These are phyloP conservation scores for Phytophthora fragariae DNA, from an alignment of 352 stramenopile species.

Conservation along the genomic window DNA sequence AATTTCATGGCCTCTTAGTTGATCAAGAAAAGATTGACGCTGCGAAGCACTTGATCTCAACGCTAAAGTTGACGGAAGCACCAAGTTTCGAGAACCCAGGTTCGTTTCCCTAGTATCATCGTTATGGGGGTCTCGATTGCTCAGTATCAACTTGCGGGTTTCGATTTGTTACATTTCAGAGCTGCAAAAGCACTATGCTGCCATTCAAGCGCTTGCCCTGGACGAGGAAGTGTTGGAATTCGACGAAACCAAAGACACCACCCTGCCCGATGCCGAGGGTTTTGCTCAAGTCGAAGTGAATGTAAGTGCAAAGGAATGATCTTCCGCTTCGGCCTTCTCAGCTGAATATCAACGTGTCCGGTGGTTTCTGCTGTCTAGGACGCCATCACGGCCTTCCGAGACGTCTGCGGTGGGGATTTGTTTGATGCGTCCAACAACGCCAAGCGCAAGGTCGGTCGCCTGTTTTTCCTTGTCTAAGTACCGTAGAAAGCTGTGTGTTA, in stretches of 20 bases:
- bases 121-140: not conserved
- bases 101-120: constrained; percentile 17
- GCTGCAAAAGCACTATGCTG: constrained; percentile 88
- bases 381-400: constrained; percentile 54
- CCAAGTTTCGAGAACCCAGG: constrained; percentile 87
- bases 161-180: constrained; percentile 43
- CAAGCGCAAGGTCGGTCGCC: constrained; percentile 58
- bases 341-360: not conserved
- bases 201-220: constrained; percentile 78
- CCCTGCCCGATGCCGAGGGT: constrained; percentile 73
- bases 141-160: not conserved
- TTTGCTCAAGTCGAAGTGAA: constrained; percentile 76
- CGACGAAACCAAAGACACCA: constrained; percentile 80
- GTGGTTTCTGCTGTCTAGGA: constrained; percentile 30
- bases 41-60: constrained; percentile 73
- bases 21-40: constrained; percentile 64
- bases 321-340: too few species aligned
- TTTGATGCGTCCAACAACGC: constrained; percentile 52
- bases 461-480: not conserved
- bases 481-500: not conserved
- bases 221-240: constrained; percentile 79
- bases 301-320: constrained; percentile 31
- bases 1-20: constrained; percentile 30
- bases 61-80: constrained; percentile 74
- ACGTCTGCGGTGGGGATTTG: constrained; percentile 59